Evolutionary conservation across 2,329 filamentous ascomycete species (phyloP).

Genomic region (Davidsoniella australis): DNA sequence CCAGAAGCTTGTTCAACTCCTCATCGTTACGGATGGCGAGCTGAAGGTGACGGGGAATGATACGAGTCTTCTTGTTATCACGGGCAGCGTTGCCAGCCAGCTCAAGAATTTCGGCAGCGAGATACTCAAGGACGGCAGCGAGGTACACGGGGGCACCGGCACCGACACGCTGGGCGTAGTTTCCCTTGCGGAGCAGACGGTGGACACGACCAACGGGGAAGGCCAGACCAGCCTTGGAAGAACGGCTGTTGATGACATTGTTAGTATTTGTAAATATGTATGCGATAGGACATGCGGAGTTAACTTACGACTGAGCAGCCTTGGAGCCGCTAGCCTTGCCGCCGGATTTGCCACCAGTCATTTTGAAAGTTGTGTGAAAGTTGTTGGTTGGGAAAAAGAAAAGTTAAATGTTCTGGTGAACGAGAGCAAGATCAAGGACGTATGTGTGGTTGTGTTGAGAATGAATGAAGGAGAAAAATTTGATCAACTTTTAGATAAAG

Average conservation of each 20-base stretch:
- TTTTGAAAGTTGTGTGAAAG: conserved; percentile 44
- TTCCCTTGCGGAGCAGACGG: conserved; percentile 95
- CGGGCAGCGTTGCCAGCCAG: conserved; percentile 95
- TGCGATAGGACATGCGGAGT: background rate
- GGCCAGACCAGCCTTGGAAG: conserved; percentile 96
- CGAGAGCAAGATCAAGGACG: too few relatives aligned
- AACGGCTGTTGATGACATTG: conserved; percentile 51
- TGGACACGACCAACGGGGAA: conserved; percentile 99
- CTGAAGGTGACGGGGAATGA: conserved; percentile 96
- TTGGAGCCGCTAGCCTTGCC: conserved; percentile 99
- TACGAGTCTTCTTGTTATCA: conserved; percentile 99
- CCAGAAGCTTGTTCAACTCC: conserved; percentile 97
- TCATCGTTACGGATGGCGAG: conserved; percentile 98
- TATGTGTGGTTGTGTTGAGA: too few relatives aligned
- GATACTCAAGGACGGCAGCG: conserved; percentile 92
- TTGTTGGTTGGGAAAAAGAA: background rate
- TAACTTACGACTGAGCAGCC: conserved; percentile 94
- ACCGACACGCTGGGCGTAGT: conserved; percentile 99
- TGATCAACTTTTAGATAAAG: background rate
- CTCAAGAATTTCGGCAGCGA: conserved; percentile 95
- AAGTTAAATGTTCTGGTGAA: too few relatives aligned
- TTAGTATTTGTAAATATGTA: conserved; percentile 13
- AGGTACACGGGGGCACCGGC: conserved; percentile 98
- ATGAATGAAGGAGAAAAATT: too few relatives aligned
- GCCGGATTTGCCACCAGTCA: conserved; percentile 99